phyloP scores from a whole-genome alignment of 805 yeast species.

The Sporopachydermia quercuum region DNA sequence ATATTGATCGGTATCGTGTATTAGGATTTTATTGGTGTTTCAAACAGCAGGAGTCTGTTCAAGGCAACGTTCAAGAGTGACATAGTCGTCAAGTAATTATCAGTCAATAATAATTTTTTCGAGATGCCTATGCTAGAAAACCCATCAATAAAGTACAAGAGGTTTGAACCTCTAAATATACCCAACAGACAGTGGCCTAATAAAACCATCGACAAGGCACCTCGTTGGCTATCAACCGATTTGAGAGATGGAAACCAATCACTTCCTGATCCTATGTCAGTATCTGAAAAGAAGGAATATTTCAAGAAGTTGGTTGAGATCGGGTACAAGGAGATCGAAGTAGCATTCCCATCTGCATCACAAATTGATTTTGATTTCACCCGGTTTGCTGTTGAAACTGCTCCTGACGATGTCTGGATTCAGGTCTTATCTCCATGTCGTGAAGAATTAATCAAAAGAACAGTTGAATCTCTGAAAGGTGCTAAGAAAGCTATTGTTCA shows the following conservation, averaged over 20 bases:
- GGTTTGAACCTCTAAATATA: conserved; percentile 38
- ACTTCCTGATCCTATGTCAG: conserved; percentile 76
- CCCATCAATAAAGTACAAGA: conserved; percentile 47
- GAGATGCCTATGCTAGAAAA: conserved; percentile 25
- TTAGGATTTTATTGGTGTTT: no score
- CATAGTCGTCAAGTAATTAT: no score
- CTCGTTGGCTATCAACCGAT: conserved; percentile 76
- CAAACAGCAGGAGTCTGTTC: no score
- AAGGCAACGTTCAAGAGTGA: no score
- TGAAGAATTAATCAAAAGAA: conserved; percentile 54
- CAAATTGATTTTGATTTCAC: conserved; percentile 75
- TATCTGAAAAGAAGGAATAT: conserved; percentile 59
- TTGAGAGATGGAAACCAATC: conserved; percentile 78
- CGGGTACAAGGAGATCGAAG: conserved; percentile 77
- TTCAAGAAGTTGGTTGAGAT: conserved; percentile 52
- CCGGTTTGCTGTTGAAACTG: conserved; percentile 52
- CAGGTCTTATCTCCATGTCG: conserved; percentile 70
- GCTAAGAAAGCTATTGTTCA: conserved; percentile 68
- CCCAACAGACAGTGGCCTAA: conserved; percentile 63
- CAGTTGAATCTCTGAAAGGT: conserved; percentile 58
- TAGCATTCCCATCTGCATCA: conserved; percentile 69
- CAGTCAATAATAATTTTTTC: no score
- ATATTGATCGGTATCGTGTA: no score
- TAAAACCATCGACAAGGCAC: conserved; percentile 41
- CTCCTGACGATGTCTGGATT: conserved; percentile 63